These are phyloP conservation scores for Aspergillus japonicus DNA, from an alignment of 2,329 filamentous ascomycete species.

Conservation along the genomic window DNA sequence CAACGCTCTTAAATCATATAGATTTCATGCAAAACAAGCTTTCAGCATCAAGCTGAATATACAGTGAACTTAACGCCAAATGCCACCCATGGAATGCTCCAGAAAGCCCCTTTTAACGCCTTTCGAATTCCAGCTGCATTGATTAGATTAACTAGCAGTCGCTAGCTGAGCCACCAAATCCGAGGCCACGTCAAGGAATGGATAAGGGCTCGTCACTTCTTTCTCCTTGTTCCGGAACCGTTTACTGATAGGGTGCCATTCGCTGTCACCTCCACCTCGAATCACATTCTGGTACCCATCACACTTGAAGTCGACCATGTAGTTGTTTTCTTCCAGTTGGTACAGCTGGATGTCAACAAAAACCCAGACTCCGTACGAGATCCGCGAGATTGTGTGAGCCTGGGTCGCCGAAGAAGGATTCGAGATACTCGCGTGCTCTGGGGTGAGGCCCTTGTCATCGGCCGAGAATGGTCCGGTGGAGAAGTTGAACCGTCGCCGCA, in stretches of 20 bases:
- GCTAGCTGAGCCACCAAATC: constrained; percentile 90
- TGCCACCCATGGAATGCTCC: constrained; percentile 4
- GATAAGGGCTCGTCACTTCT: constrained; percentile 91
- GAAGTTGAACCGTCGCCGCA: constrained; percentile 40
- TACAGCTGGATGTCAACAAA: constrained; percentile 97
- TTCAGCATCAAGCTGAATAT: neutral
- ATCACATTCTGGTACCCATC: constrained; percentile 92
- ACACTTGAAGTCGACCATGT: constrained; percentile 97
- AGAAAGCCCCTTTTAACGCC: constrained; percentile 1
- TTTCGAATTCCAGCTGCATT: neutral
- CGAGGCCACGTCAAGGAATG: constrained; percentile 90
- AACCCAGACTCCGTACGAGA: constrained; percentile 75
- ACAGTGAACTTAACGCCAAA: neutral
- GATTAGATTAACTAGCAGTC: constrained; percentile 63
- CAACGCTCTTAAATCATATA: neutral
- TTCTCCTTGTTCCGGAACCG: constrained; percentile 72
- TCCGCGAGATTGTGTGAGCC: constrained; percentile 37
- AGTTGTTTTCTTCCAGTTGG: constrained; percentile 86
- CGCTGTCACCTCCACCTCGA: constrained; percentile 47
- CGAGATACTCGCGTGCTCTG: constrained; percentile 33
- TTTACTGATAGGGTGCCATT: constrained; percentile 51
- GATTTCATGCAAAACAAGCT: neutral
- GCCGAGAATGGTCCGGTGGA: constrained; percentile 33
- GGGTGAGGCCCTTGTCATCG: constrained; percentile 35
- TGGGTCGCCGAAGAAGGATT: constrained; percentile 40